phyloP scores from a whole-genome alignment of 257 asterid genomes.

The Anisodus acutangulus region DNA sequence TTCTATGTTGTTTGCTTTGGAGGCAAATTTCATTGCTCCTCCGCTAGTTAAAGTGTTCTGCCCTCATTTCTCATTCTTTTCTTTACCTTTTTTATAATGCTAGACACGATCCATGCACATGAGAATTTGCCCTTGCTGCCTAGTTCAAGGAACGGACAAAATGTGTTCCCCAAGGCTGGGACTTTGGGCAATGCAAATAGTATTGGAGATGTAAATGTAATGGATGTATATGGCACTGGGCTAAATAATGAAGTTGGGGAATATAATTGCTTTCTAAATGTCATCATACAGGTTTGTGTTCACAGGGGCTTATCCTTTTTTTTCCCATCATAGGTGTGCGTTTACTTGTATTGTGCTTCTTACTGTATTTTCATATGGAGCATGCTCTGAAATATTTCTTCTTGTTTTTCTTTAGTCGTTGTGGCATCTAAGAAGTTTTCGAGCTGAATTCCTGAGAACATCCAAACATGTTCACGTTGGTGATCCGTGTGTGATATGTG shows the following conservation, averaged over 20 bases:
- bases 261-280: slow-evolving; percentile 97
- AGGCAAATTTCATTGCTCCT: slow-evolving; percentile 9
- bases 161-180: slow-evolving; percentile 45
- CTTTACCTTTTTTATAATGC: slow-evolving; percentile 36
- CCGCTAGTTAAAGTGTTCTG: not conserved
- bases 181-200: slow-evolving; percentile 42
- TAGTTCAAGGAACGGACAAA: slow-evolving; percentile 44
- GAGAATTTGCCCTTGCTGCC: slow-evolving; percentile 50
- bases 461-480: slow-evolving; percentile 87
- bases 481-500: slow-evolving; percentile 91
- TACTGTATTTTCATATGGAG: slow-evolving; percentile 32
- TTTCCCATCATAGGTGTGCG: slow-evolving; percentile 12
- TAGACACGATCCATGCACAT: slow-evolving; percentile 64
- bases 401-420: slow-evolving; percentile 59
- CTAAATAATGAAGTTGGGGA: slow-evolving; percentile 92
- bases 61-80: not conserved
- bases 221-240: slow-evolving; percentile 79
- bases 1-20: slow-evolving; percentile 6
- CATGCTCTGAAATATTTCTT: slow-evolving; percentile 33
- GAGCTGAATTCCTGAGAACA: slow-evolving; percentile 77
- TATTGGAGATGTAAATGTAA: slow-evolving; percentile 42
- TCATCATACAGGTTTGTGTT: slow-evolving; percentile 88
- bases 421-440: slow-evolving; percentile 88
- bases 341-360: slow-evolving; percentile 27
- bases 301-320: slow-evolving; percentile 17